Percentiles rank a stretch among this genome's conserved stretches.
These are phyloP conservation scores for Xylariaceae sp. DNA, from an alignment of 2,329 filamentous ascomycete species.

Conservation along the genomic window DNA sequence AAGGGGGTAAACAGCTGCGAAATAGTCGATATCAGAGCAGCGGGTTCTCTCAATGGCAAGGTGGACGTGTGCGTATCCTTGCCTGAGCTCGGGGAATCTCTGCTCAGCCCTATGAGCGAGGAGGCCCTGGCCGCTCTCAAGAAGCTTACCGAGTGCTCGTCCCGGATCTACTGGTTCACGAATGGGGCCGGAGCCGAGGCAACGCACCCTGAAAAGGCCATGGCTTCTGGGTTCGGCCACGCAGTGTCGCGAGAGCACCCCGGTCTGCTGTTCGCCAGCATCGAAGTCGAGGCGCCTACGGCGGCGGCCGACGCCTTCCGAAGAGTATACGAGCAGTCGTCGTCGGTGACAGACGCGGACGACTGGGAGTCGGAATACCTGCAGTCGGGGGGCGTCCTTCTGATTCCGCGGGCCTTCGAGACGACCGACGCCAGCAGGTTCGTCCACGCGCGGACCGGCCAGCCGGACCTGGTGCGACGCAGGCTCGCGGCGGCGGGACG, in stretches of 20 bases:
- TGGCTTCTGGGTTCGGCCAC: slow-evolving; percentile 1
- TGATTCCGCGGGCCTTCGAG: slow-evolving; percentile 1
- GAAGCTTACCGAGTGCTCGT: neutral
- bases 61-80: neutral
- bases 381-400: neutral
- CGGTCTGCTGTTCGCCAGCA: neutral
- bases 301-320: neutral
- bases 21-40: no score
- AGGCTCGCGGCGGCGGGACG: neutral
- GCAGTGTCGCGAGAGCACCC: slow-evolving; percentile 1
- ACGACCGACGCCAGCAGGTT: neutral
- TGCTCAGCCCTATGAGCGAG: neutral
- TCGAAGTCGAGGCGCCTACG: neutral
- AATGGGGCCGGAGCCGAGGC: neutral
- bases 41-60: neutral
- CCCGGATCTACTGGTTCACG: slow-evolving; percentile 2
- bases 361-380: slow-evolving; percentile 1
- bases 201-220: neutral
- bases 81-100: neutral
- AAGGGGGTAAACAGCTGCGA: neutral
- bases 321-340: neutral
- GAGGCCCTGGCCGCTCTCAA: neutral
- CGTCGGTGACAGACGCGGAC: no score
- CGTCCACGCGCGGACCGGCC: neutral
- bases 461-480: neutral